These are phyloP conservation scores for Blepharisma stoltei DNA, from an alignment of 73 alveolate genomes.

Conservation along the genomic window DNA sequence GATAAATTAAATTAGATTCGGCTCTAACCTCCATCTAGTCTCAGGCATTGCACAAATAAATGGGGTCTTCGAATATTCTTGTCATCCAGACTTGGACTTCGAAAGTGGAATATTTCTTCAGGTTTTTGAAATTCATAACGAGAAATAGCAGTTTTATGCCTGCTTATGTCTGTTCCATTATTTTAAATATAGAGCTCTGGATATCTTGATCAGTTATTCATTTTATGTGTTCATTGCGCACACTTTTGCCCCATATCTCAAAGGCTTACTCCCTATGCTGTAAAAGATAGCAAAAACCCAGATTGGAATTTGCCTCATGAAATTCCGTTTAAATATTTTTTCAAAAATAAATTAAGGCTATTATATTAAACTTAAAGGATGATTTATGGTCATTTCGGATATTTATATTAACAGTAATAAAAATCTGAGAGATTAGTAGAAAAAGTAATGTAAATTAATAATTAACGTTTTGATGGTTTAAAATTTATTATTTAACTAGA, in stretches of 20 bases:
- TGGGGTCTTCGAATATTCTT: conserved; percentile 96
- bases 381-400: no score
- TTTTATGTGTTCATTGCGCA: conserved; percentile 96
- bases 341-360: no score
- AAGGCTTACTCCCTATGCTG: conserved; percentile 90
- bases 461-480: no score
- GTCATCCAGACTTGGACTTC: conserved; percentile 98
- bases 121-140: conserved; percentile 93
- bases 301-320: not conserved
- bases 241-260: conserved; percentile 94
- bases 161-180: conserved; percentile 93
- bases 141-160: conserved; percentile 97
- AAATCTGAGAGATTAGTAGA: no score
- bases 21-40: conserved; percentile 84
- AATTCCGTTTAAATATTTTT: no score
- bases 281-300: conserved; percentile 86
- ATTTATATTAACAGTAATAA: no score
- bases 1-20: conserved; percentile 66
- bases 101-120: conserved; percentile 93
- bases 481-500: no score
- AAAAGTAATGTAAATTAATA: no score
- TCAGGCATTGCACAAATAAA: conserved; percentile 96
- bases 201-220: conserved; percentile 97
- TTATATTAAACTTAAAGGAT: no score
- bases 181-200: conserved; percentile 92